A percentile compares a stretch with the other conserved stretches of the same genome.
Evolutionary conservation across 805 yeast species (phyloP).

Genomic region (Metschnikowia sp.): DNA sequence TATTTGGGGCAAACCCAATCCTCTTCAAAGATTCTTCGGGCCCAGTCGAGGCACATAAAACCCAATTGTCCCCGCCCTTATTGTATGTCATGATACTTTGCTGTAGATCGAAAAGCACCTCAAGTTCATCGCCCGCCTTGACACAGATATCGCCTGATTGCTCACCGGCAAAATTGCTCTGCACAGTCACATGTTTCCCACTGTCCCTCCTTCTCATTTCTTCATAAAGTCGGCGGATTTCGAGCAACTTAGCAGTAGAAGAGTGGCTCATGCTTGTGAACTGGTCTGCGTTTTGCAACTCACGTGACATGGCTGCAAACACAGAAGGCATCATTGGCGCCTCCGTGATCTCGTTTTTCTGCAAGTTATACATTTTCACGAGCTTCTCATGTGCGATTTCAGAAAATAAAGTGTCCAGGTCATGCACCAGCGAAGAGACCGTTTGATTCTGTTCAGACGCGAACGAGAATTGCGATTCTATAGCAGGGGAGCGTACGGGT

Average conservation of each 20-base stretch:
- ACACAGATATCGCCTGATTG: slow-evolving; percentile 39
- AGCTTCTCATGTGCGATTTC: slow-evolving; percentile 19
- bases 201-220: slow-evolving; percentile 2
- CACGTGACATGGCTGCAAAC: background rate
- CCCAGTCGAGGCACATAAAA: slow-evolving; percentile 24
- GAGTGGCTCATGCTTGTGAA: slow-evolving; percentile 14
- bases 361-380: slow-evolving; percentile 27
- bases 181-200: slow-evolving; percentile 11
- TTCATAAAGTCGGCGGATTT: slow-evolving; percentile 23
- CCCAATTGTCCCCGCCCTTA: slow-evolving; percentile 27
- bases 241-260: slow-evolving; percentile 24
- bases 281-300: background rate
- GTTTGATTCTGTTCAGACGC: background rate
- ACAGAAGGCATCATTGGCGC: slow-evolving; percentile 24
- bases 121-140: slow-evolving; percentile 30
- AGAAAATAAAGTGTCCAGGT: background rate
- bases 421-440: slow-evolving; percentile 1
- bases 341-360: slow-evolving; percentile 31
- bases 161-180: slow-evolving; percentile 27
- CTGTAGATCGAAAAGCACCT: slow-evolving; percentile 32
- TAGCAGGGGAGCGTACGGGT: background rate
- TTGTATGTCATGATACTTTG: slow-evolving; percentile 19
- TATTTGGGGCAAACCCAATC: slow-evolving; percentile 38
- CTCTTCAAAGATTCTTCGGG: slow-evolving; percentile 15
- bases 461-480: slow-evolving; percentile 4